Conservation (phyloP, 805 yeast genomes). For the Ogataea pini region DNA sequence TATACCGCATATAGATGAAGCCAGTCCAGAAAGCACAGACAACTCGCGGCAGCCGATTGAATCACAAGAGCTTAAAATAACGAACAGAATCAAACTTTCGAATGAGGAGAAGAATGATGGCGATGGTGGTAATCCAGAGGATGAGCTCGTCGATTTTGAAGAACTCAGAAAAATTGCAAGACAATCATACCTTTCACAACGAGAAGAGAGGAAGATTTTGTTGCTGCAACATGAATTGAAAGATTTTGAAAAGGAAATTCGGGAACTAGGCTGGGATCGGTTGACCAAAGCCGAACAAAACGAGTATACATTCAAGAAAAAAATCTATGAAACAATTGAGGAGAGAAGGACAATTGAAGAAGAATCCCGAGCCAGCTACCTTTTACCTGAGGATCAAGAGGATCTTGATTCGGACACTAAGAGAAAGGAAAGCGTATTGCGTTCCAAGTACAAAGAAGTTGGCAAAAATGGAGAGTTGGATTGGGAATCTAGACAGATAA, state of each 20-base stretch:
- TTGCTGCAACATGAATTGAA: conserved; percentile 48
- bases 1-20: too few relatives aligned
- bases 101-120: conserved; percentile 1
- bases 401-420: conserved; percentile 55
- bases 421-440: conserved; percentile 53
- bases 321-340: conserved; percentile 45
- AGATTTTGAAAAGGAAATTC: conserved; percentile 50
- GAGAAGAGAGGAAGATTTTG: conserved; percentile 49
- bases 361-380: conserved; percentile 36
- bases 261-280: conserved; percentile 54
- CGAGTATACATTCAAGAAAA: conserved; percentile 53
- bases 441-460: conserved; percentile 36
- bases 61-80: neutral
- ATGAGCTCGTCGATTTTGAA: conserved; percentile 17
- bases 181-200: conserved; percentile 45
- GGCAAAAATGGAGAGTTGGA: conserved; percentile 23
- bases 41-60: neutral
- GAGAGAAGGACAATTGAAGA: conserved; percentile 39
- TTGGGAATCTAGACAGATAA: conserved; percentile 58
- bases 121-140: neutral
- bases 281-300: conserved; percentile 49
- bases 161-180: conserved; percentile 49
- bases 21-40: neutral
- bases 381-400: conserved; percentile 57
- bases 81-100: conserved; percentile 1